Base-by-base conservation (phyloP, 805 yeast species). In the Tetrapisispora phaffii region DNA sequence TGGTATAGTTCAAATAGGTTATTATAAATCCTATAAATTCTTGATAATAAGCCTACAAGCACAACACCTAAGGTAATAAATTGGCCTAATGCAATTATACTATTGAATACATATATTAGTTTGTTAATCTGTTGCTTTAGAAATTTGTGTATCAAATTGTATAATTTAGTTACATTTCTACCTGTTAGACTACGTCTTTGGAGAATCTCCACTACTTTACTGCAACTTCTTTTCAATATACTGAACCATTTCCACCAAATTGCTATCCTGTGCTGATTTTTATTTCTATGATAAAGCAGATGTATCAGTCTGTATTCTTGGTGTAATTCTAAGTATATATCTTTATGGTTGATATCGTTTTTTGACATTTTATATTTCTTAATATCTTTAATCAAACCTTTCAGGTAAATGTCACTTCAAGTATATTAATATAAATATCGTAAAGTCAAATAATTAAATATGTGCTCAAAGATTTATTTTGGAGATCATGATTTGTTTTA, bases 221-320 rank as follows among this genome's bases (percentile, higher is more conserved):
- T 39, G 19, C 54, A 48, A n/a, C 71, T 67, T 34, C 95, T 71
- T 52, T 82, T 84, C 23, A 86, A 55, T 9, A 80, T 72, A 48
- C 78, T 73, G 34, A 88, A 65, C 47, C 76, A 72, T 48, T 68
- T 73, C 90, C 95, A 88, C 96, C 96, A 88, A 8, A 58, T 56
- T 26, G 85, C 74, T 7, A 72, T 73, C 3, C 80, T 67, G 56
- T 86, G 95, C 59, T 88, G 96, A 59, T 85, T 85, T 43, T 72
- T 70, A 62, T 80, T 82, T 50, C 95, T 69, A 54, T 82, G 85
- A 56, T 82, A 78, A 3, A 85, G 50, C 34, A 86, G 62, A 50
- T 77, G 82, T 4, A 86, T 60, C 4, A 85, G 54, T 21, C 74
- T 72, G 43, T 65, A 75, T 62, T 88, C 96, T 39, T 61, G 68